A percentile compares a stretch with the other conserved stretches of the same genome.
Evolutionary conservation across 2,329 filamentous ascomycete genomes (phyloP).

Genomic region (Botryosphaeria agaves): DNA sequence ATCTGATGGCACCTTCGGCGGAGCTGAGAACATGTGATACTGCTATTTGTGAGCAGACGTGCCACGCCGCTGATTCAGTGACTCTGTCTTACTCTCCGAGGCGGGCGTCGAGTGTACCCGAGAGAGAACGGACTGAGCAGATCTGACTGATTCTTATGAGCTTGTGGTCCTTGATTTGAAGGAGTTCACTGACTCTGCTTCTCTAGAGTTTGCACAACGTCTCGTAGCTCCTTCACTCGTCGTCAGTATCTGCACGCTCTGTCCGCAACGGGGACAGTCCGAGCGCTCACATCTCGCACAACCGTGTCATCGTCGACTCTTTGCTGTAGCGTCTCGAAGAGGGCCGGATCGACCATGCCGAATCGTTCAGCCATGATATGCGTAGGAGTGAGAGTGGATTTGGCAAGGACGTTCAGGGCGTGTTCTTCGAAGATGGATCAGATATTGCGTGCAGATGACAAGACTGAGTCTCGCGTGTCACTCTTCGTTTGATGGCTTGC

Average conservation of each 20-base stretch:
- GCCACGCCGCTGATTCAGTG: neutral
- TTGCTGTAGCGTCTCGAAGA: slow-evolving; percentile 74
- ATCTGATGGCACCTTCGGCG: slow-evolving; percentile 50
- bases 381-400: neutral
- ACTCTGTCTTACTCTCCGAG: slow-evolving; percentile 31
- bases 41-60: slow-evolving; percentile 16
- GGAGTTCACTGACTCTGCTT: slow-evolving; percentile 40
- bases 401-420: neutral
- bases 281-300: slow-evolving; percentile 56
- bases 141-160: slow-evolving; percentile 36
- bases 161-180: slow-evolving; percentile 1
- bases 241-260: slow-evolving; percentile 5
- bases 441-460: neutral
- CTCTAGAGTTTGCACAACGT: slow-evolving; percentile 67
- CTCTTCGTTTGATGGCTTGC: too few species aligned
- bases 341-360: slow-evolving; percentile 56
- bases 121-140: slow-evolving; percentile 68
- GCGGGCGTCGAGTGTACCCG: slow-evolving; percentile 77
- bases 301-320: slow-evolving; percentile 78
- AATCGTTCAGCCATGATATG: slow-evolving; percentile 14
- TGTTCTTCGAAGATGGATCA: neutral
- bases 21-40: slow-evolving; percentile 52
- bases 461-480: too few species aligned
- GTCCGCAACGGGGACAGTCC: too few species aligned
- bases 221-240: slow-evolving; percentile 47